These are phyloP conservation scores for Ogataea ramenticola DNA, from an alignment of 805 yeast genomes.

Conservation along the genomic window DNA sequence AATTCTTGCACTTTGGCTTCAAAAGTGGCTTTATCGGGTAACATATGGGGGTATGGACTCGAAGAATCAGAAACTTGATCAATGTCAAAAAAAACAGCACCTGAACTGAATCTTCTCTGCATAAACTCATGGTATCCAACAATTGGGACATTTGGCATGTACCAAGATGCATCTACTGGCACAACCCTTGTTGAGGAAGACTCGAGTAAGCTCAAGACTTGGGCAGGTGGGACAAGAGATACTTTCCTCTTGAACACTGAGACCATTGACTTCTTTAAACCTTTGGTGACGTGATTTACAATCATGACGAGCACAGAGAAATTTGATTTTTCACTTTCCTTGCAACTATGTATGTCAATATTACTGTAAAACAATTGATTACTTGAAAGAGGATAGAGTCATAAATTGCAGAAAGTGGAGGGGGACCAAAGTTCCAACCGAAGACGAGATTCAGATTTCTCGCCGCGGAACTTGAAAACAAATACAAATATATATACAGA, in stretches of 20 bases:
- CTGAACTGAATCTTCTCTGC: slow-evolving; percentile 48
- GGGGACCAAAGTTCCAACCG: too few species aligned
- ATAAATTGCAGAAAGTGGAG: too few species aligned
- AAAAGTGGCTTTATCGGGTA: slow-evolving; percentile 58
- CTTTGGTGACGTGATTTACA: background rate
- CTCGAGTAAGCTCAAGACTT: slow-evolving; percentile 9
- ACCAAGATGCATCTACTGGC: slow-evolving; percentile 90
- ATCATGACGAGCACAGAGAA: too few species aligned
- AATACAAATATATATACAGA: background rate
- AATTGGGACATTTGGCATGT: slow-evolving; percentile 67
- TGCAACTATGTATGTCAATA: too few species aligned
- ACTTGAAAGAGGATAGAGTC: too few species aligned
- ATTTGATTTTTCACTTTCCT: too few species aligned
- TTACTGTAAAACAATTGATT: too few species aligned
- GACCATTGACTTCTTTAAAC: background rate
- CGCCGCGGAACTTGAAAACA: background rate
- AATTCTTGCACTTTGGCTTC: slow-evolving; percentile 42
- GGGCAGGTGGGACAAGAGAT: slow-evolving; percentile 16
- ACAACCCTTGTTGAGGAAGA: slow-evolving; percentile 17
- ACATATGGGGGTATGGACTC: slow-evolving; percentile 84
- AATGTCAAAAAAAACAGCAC: slow-evolving; percentile 71
- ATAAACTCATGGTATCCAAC: slow-evolving; percentile 53
- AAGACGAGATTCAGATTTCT: slow-evolving; percentile 1
- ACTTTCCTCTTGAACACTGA: background rate
- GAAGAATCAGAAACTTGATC: slow-evolving; percentile 55